These are phyloP conservation scores for Globisporangium heterothallicum DNA, from an alignment of 352 stramenopile genomes.

Conservation along the genomic window DNA sequence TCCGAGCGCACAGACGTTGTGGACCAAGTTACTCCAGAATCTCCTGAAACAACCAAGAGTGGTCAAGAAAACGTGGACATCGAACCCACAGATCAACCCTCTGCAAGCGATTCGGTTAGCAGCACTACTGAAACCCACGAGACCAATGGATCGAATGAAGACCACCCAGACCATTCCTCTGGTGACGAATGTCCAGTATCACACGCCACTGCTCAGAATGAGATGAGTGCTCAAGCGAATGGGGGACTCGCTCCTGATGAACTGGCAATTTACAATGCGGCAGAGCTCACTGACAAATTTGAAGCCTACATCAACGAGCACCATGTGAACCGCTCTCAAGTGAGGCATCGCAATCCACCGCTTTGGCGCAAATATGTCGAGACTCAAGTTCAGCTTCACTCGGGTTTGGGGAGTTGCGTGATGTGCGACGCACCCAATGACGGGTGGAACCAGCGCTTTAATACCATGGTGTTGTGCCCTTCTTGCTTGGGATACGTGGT, in stretches of 20 bases:
- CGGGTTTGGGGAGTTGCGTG: constrained; percentile 22
- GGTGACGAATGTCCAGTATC: not conserved
- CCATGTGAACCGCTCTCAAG: constrained; percentile 20
- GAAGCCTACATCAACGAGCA: constrained; percentile 29
- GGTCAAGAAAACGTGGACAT: not conserved
- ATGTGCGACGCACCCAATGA: constrained; percentile 36
- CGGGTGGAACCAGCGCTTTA: constrained; percentile 45
- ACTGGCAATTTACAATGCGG: constrained; percentile 5
- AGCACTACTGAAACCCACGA: too few species aligned
- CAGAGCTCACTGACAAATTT: constrained; percentile 18
- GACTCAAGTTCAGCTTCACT: constrained; percentile 19
- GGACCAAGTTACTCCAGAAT: not conserved
- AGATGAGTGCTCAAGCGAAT: not conserved
- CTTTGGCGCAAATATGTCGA: constrained; percentile 39
- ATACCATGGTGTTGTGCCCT: constrained; percentile 44
- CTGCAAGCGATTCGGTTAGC: not conserved
- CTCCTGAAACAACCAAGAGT: not conserved
- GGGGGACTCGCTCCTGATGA: not conserved
- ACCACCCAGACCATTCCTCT: not conserved
- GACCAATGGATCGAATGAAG: not conserved
- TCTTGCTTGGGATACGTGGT: constrained; percentile 28
- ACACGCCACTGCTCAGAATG: too few species aligned
- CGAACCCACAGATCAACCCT: not conserved
- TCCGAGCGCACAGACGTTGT: not conserved
- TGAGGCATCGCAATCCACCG: constrained; percentile 25